Percentiles rank a stretch among this genome's conserved stretches.
Conservation (phyloP, 345 rosid species). For the Murraya paniculata region DNA sequence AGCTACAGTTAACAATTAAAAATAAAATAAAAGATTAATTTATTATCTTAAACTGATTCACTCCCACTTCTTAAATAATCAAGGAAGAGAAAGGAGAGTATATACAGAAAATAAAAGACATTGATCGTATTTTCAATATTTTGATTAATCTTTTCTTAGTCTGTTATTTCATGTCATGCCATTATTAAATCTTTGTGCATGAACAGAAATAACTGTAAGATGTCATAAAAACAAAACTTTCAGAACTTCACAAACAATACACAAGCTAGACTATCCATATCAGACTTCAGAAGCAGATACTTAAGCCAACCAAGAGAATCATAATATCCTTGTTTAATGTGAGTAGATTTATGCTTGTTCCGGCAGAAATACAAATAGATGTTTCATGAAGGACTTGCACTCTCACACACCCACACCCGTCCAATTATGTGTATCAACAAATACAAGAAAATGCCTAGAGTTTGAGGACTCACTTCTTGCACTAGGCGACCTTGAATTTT, state of each 20-base stretch:
- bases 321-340: neutral
- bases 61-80: neutral
- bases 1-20: constrained; percentile 44
- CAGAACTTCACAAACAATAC: neutral
- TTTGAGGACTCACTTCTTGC: constrained; percentile 45
- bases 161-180: neutral
- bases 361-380: neutral
- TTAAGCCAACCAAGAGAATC: neutral
- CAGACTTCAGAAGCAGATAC: neutral
- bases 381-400: neutral
- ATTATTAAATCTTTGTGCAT: neutral
- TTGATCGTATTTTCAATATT: neutral
- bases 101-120: neutral
- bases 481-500: constrained; percentile 52
- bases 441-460: neutral
- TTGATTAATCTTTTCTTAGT: neutral
- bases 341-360: neutral
- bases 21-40: neutral
- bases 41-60: neutral
- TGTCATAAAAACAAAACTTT: neutral
- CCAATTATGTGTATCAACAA: neutral
- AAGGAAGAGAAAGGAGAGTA: neutral
- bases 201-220: neutral
- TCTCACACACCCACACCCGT: no score
- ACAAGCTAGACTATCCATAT: neutral